Evolutionary conservation across 2,329 filamentous ascomycete genomes (phyloP).

Genomic region (Xylariaceae sp.): DNA sequence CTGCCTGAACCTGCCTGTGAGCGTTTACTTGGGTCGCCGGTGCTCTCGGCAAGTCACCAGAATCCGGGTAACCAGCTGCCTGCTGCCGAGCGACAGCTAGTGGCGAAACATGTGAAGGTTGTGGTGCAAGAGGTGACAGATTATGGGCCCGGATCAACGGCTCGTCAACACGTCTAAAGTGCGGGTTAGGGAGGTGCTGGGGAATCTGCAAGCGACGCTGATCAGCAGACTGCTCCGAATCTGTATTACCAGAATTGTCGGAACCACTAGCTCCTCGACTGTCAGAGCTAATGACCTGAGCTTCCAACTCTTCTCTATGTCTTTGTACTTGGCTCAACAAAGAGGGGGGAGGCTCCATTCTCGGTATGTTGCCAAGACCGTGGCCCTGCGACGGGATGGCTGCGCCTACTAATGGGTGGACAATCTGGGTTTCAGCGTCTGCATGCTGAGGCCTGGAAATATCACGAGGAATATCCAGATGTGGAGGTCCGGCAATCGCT

Average conservation of each 20-base stretch:
- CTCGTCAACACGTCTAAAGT: conserved; percentile 43
- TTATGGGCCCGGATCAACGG: conserved; percentile 69
- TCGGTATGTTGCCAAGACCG: conserved; percentile 8
- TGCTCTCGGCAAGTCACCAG: conserved; percentile 34
- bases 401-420: conserved; percentile 10
- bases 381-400: conserved; percentile 13
- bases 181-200: conserved; percentile 34
- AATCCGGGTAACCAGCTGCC: conserved; percentile 28
- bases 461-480: conserved; percentile 9
- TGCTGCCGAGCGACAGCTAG: conserved; percentile 42
- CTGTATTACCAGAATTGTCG: conserved; percentile 36
- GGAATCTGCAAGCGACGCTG: conserved; percentile 30
- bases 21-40: conserved; percentile 54
- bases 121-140: conserved; percentile 66
- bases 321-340: conserved; percentile 5
- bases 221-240: conserved; percentile 33
- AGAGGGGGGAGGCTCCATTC: conserved; percentile 1
- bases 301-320: conserved; percentile 20
- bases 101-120: conserved; percentile 64
- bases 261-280: conserved; percentile 39
- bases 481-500: conserved; percentile 8
- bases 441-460: conserved; percentile 13
- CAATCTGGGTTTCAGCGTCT: conserved; percentile 19
- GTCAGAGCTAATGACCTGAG: conserved; percentile 33
- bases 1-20: conserved; percentile 45